Evolutionary conservation across 257 asterid genomes (phyloP), one percentile per base, ranked within the genome.

Genomic region (Verbena officinalis): DNA sequence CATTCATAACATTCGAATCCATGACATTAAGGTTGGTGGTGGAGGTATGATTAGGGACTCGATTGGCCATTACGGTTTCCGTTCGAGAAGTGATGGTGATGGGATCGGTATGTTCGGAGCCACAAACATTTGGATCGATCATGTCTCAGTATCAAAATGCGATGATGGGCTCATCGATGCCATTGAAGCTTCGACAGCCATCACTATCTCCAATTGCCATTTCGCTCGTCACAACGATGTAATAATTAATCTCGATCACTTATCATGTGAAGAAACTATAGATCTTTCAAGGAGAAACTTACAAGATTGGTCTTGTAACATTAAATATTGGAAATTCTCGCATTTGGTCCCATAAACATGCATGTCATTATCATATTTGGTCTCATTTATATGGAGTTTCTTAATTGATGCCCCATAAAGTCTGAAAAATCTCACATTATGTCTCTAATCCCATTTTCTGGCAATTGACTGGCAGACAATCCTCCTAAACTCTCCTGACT

Each of bases 151-250:
- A 54, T 75, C 84, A 0, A 82, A 73, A 5, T 80, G 87, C 34
- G 33, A 19, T 0, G 91, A 86, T 51, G 95, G 95, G 0, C 77
- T 86, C 0, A 84, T 86, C 4, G 95, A 86, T 42, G 87, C 73
- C 6, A 72, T 84, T 15, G 24, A 80, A 46, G 82, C 72, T 39
- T 84, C 91, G 20, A 86, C 91, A 0, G 91, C 85, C 38, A 73
- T 86, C 64, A 86, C 95, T 68, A 76, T 86, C 73, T 84, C 95
- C 30, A 86, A 86, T 19, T 74, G 83, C 60, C 91, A 84, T 71
- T 80, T 80, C 22, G 69, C 85, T 17, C 65, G 66, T 0, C 95
- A 86, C 34, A 71, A 87, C 24, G 84, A 85, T 11, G 92, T 87
- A 75, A 74, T 11, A 5, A 1, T 2, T 22, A 30, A 12, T n/a